Conservation (phyloP, 2,329 filamentous ascomycete genomes). For the Ceratocystis ficicola region DNA sequence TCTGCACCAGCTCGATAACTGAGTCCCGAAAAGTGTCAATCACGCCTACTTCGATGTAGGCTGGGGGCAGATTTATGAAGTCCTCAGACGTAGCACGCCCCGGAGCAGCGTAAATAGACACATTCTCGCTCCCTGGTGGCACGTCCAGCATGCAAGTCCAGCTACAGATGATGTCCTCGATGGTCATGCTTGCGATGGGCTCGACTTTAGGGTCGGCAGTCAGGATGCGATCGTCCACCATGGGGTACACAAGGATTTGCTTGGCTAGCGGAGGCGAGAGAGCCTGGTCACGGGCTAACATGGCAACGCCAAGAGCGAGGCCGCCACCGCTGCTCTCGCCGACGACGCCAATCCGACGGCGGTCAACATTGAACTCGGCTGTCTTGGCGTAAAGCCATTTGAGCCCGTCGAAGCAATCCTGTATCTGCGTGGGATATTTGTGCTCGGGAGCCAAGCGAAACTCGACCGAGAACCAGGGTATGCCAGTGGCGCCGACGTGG, state of each 20-base stretch:
- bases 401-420: slow-evolving; percentile 30
- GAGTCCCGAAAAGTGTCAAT: slow-evolving; percentile 33
- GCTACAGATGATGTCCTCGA: slow-evolving; percentile 23
- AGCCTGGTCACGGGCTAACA: slow-evolving; percentile 32
- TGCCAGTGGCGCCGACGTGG: slow-evolving; percentile 30
- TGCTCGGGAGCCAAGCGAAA: slow-evolving; percentile 36
- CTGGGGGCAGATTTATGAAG: slow-evolving; percentile 28
- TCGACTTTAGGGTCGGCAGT: slow-evolving; percentile 18
- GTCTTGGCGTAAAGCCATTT: slow-evolving; percentile 26
- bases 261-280: slow-evolving; percentile 27
- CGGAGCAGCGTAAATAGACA: slow-evolving; percentile 25
- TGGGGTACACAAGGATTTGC: slow-evolving; percentile 30
- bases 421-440: slow-evolving; percentile 29
- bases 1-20: slow-evolving; percentile 27
- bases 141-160: slow-evolving; percentile 25
- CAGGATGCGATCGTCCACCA: slow-evolving; percentile 29
- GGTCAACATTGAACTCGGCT: slow-evolving; percentile 24
- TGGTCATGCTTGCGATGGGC: slow-evolving; percentile 22
- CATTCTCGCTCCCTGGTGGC: slow-evolving; percentile 21
- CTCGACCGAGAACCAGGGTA: slow-evolving; percentile 31
- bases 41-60: slow-evolving; percentile 32
- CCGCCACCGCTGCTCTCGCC: slow-evolving; percentile 24
- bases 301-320: slow-evolving; percentile 25
- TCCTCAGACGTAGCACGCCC: slow-evolving; percentile 24
- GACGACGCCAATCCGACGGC: slow-evolving; percentile 23